Evolutionary conservation across 441 rosid genomes (phyloP).

Genomic region (Melastoma candidum): DNA sequence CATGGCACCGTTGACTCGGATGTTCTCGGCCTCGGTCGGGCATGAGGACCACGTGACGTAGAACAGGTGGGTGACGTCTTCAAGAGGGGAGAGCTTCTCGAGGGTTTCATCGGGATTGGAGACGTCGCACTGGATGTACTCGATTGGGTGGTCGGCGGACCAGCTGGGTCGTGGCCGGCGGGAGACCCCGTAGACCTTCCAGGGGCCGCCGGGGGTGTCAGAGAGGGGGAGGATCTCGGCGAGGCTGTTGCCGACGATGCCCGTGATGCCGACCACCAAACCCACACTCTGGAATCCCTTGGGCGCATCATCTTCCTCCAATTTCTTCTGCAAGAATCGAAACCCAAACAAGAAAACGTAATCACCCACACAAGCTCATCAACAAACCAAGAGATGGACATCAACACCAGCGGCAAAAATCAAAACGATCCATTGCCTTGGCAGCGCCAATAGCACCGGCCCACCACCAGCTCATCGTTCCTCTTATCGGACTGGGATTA

Average conservation of each 20-base stretch:
- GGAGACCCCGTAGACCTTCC: slow-evolving; percentile 91
- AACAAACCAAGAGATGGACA: neutral
- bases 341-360: neutral
- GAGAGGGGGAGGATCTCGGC: slow-evolving; percentile 80
- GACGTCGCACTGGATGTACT: slow-evolving; percentile 78
- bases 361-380: neutral
- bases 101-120: slow-evolving; percentile 29
- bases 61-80: slow-evolving; percentile 68
- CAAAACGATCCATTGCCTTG: slow-evolving; percentile 21
- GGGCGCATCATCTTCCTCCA: slow-evolving; percentile 40
- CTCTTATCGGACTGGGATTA: no score
- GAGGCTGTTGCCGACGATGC: slow-evolving; percentile 82
- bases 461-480: slow-evolving; percentile 86
- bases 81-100: slow-evolving; percentile 50
- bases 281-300: slow-evolving; percentile 54
- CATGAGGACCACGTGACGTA: slow-evolving; percentile 54
- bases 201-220: slow-evolving; percentile 83
- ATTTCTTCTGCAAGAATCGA: slow-evolving; percentile 41
- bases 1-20: slow-evolving; percentile 54
- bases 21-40: slow-evolving; percentile 43
- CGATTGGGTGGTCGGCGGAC: slow-evolving; percentile 57
- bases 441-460: slow-evolving; percentile 75
- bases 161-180: slow-evolving; percentile 67
- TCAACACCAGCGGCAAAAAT: neutral
- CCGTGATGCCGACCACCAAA: slow-evolving; percentile 64